phyloP scores from a whole-genome alignment of 495 filamentous ascomycete species.

The Pyrenula aspistea region DNA sequence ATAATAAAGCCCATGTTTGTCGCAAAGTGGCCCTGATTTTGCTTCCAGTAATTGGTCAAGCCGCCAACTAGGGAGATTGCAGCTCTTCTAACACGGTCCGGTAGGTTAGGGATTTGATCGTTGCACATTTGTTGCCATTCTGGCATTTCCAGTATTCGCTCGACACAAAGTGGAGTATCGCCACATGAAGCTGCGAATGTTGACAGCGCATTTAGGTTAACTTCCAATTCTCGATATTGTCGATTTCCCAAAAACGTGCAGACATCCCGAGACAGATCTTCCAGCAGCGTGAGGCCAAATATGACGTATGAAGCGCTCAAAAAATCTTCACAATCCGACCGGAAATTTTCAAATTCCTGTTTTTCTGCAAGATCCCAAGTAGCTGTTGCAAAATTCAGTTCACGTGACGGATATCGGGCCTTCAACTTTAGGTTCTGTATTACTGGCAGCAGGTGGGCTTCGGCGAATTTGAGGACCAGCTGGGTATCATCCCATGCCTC shows the following conservation, averaged over 20 bases:
- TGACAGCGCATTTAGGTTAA: constrained; percentile 63
- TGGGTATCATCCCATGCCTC: constrained; percentile 19
- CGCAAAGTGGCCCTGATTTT: neutral
- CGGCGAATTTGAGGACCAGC: constrained; percentile 14
- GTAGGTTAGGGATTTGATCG: constrained; percentile 19
- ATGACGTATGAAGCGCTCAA: constrained; percentile 64
- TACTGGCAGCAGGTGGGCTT: constrained; percentile 21
- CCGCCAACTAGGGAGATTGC: neutral
- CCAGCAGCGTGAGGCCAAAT: constrained; percentile 54
- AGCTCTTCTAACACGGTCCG: neutral
- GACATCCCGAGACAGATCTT: constrained; percentile 55
- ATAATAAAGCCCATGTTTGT: constrained; percentile 28
- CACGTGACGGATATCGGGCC: constrained; percentile 24
- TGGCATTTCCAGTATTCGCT: constrained; percentile 56
- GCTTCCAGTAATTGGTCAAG: neutral
- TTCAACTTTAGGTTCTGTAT: constrained; percentile 24
- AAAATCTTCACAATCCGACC: constrained; percentile 72
- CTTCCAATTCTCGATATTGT: constrained; percentile 73
- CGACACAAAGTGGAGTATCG: constrained; percentile 12
- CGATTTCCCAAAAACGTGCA: constrained; percentile 41
- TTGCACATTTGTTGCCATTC: constrained; percentile 8
- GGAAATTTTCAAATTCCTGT: constrained; percentile 61
- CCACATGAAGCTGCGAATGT: neutral
- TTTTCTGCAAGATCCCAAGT: constrained; percentile 63
- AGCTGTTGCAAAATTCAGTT: constrained; percentile 17